A percentile compares a stretch with the other conserved stretches of the same genome.
Evolutionary conservation across 257 asterid species (phyloP).

Genomic region (Solanum chilense): DNA sequence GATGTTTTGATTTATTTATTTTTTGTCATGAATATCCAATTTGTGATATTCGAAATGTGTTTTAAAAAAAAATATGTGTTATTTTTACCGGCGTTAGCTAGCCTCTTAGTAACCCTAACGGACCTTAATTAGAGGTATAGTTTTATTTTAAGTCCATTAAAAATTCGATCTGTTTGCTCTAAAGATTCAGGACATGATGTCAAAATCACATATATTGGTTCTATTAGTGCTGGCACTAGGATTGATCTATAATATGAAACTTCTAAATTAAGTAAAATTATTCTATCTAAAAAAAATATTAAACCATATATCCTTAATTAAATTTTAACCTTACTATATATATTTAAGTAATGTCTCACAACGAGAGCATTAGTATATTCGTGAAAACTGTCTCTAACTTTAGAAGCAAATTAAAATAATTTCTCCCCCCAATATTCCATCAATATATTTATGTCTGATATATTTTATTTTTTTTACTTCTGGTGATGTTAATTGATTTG

Average conservation of each 20-base stretch:
- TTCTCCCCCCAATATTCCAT: conserved; percentile 39
- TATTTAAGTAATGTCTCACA: background rate
- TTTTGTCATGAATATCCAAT: background rate
- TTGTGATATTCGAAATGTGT: no score
- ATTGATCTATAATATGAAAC: background rate
- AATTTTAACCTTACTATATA: background rate
- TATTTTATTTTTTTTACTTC: background rate
- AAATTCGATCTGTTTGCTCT: background rate
- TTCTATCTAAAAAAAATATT: background rate
- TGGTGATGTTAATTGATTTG: conserved; percentile 5
- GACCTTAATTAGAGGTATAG: background rate
- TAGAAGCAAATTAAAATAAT: background rate
- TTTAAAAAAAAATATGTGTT: no score
- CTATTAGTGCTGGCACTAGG: background rate
- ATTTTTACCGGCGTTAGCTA: background rate
- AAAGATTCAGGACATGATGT: background rate
- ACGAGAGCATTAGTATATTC: background rate
- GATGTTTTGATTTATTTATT: no score
- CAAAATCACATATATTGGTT: background rate
- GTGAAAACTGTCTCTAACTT: background rate
- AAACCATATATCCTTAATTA: background rate
- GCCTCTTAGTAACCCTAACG: background rate
- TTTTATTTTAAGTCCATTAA: background rate
- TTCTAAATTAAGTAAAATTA: background rate
- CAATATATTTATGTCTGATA: conserved; percentile 1